Base-by-base conservation (phyloP, 305 asterid species). In the Withania somnifera region DNA sequence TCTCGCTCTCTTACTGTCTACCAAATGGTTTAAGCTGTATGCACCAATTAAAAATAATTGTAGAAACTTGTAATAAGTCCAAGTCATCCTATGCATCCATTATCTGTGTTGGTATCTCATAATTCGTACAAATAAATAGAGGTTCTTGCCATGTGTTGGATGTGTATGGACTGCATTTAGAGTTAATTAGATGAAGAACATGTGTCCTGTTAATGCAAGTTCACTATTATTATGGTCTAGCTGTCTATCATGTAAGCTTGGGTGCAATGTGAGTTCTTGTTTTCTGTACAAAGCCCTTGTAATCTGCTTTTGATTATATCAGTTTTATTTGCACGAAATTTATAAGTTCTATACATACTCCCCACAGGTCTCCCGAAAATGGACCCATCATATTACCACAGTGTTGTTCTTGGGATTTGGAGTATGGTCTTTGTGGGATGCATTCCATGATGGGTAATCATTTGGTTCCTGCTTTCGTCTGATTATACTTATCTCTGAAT, bases 401-500 rank as follows among this genome's bases (percentile, higher is more conserved):
- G 2, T 93, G 40, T 86, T 97, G 87, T 94, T 97, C 88, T 82
- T 96, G 86, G 98, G 93, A 71, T 96, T 96, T 84, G 99, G 99
- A 78, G 42, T 96, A 53, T 97, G 99, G 99, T 97, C 99, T 86
- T 87, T 97, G 50, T 89, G 98, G 98, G 99, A 97, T 84, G 99
- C 97, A 81, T 94, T 92, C 84, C 83, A 87, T 19, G 99, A 91
- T 6, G 96, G 96, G 99, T 95, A 93, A 54, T 81, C 63, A 36
- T 36, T 80, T 68, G 73, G 28, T 83, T 81, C 47, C 81, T 42
- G 32, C 15, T 78, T 68, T 26, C 77, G 80, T 82, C 64, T 32
- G 14, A 56, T 47, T 69, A 30, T 47, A 47, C 24, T 69, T 51
- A 40, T 30, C 34, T 57, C 60, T 73, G 60, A 47, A 73, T 47